Base-by-base conservation (phyloP, 768 basidiomycete species). In the Pilatotrama ljubarskyi region DNA sequence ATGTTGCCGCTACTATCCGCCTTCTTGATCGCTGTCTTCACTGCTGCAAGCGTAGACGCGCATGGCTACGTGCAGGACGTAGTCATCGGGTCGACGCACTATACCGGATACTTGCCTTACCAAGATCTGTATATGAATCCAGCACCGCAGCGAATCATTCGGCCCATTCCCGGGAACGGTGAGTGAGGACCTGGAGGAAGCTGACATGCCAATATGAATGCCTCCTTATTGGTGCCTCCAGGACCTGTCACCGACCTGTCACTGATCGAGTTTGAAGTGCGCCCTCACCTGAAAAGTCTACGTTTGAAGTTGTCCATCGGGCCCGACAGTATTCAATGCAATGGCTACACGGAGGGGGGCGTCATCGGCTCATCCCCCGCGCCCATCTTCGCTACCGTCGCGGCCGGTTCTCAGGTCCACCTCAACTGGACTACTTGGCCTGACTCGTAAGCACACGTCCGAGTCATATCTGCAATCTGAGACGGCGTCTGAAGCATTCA, bases 1-100 rank as follows among this genome's bases (percentile, higher is more conserved):
- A 53, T 59, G 35, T 43, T 54, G 20, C 14, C 37, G 3, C 35
- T 49, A 9, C 17, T 48, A 18, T 57, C 46, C 25, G 56, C 48
- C 15, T 29, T 55, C 22, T 22, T 49, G 10, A 4, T 61, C 13
- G 22, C 52, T 20, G 52, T 47, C 1, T 35, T 61, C 4, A 18
- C 43, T 17, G 53, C 48, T 1, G 29, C 48, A 7, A 29, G 47
- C 43, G 74, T 72, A 37, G 40, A 59, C 15, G 76, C 68, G 9
- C 78, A 79, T 59, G 77, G 78, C 38, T 78, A 76, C 55, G 76
- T 79, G 13, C 74, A 76, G 57, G 74, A 76, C 48, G 69, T 77
- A n/a, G 68, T 67, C 10, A 55, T 73, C 15, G 75, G 73, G 1
- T 68, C 70, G 6, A 69, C 70, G 3, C 70, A 68, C 18, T 76